Base-by-base conservation (phyloP, 352 stramenopile genomes). In the Pythium dissotocum region DNA sequence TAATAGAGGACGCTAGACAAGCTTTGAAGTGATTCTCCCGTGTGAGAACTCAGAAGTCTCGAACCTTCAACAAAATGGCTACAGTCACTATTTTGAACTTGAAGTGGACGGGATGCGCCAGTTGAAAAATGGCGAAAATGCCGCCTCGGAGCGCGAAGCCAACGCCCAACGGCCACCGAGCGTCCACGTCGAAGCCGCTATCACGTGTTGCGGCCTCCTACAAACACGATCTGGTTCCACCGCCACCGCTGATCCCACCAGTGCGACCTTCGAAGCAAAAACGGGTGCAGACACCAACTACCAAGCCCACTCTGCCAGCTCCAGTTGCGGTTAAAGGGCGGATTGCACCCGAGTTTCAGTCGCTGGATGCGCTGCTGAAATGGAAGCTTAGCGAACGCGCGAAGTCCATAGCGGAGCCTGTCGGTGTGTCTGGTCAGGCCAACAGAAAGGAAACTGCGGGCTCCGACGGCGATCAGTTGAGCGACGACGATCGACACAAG, bases 21-120 rank as follows among this genome's bases (percentile, higher is more conserved):
- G 21, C 21, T 24, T 24, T 24, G 21, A 24, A 24, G 21, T 24
- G 21, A 24, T 24, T 24, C 0, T 24, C 21, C 21, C 21, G 21
- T 24, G 21, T 24, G 21, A 24, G 21, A 24, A 24, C 21, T 24
- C 21, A 24, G 21, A 24, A 24, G 21, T 24, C 21, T 24, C 21
- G 21, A 24, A 24, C 21, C 21, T 24, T 24, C 21, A 24, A 24
- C 21, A 24, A 24, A 26, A 53, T 53, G 36, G 56, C 46, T 53
- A 53, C 46, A 53, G 46, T 53, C 46, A 53, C 46, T 53, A 53
- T 53, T 53, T 2, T 30, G 46, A 30, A n/a, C 5, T 21, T 21
- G 46, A 24, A n/a, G 14, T 53, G 46, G 14, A 18, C 46, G n/a
- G 6, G 46, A 53, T 30, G n/a, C 30, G 46, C 16, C 46, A 49